Evolutionary conservation across 2,329 filamentous ascomycete species (phyloP).

Genomic region (Coniochaeta prunicola): DNA sequence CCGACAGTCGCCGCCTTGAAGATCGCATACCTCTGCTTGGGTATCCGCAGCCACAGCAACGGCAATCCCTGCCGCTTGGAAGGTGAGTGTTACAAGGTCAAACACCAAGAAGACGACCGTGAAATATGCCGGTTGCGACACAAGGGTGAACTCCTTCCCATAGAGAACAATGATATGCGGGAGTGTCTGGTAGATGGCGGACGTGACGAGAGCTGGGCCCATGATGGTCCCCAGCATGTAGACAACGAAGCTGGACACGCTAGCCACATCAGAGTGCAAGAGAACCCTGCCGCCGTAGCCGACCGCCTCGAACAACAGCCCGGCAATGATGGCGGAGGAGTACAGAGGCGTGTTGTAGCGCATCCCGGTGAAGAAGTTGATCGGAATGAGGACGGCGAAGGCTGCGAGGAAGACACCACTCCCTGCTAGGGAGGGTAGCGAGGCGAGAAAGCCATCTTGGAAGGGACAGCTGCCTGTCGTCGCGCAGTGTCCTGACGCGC

Average conservation of each 20-base stretch:
- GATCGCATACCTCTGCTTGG: conserved; percentile 28
- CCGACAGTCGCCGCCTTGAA: neutral
- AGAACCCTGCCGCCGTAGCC: conserved; percentile 40
- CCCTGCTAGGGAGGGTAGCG: conserved; percentile 12
- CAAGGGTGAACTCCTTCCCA: conserved; percentile 31
- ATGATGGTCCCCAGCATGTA: conserved; percentile 39
- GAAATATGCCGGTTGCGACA: conserved; percentile 24
- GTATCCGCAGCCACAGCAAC: conserved; percentile 28
- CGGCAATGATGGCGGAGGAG: conserved; percentile 29
- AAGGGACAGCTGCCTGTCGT: conserved; percentile 10
- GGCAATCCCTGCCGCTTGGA: conserved; percentile 29
- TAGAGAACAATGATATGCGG: conserved; percentile 40
- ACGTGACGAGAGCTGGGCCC: conserved; percentile 37
- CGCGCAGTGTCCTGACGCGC: conserved; percentile 13
- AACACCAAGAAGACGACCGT: conserved; percentile 26
- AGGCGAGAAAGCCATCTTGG: conserved; percentile 11
- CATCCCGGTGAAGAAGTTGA: conserved; percentile 15
- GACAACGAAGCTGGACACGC: conserved; percentile 31
- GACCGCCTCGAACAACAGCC: conserved; percentile 34
- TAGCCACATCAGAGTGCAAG: conserved; percentile 25
- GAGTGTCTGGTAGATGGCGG: conserved; percentile 35
- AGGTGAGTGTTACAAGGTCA: conserved; percentile 24
- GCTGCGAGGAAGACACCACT: conserved; percentile 17
- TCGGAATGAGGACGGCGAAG: conserved; percentile 15
- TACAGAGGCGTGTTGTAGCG: conserved; percentile 28